Conservation (phyloP, 1,139 yeast species). For the Maudiozyma humilis region DNA sequence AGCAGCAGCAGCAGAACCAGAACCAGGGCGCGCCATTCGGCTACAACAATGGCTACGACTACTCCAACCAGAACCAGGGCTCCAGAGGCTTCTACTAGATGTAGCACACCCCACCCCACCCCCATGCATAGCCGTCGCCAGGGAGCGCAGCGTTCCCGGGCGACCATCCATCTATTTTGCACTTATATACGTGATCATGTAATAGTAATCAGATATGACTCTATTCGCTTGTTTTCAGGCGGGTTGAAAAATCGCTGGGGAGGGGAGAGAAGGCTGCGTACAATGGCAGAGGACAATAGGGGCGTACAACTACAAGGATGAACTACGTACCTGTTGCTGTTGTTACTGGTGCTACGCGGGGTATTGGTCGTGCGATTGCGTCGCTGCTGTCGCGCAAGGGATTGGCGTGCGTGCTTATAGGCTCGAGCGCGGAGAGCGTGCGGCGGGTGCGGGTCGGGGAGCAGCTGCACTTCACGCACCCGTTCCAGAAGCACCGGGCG, state of each 20-base stretch:
- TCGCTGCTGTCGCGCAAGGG: constrained; percentile 51
- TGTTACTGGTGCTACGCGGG: constrained; percentile 82
- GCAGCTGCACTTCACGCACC: constrained; percentile 8
- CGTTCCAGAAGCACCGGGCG: constrained; percentile 41
- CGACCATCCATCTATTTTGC: not conserved
- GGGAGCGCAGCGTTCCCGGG: not conserved
- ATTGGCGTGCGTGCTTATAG: constrained; percentile 50
- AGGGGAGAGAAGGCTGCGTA: too few relatives aligned
- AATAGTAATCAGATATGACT: not conserved
- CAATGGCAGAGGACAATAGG: not conserved
- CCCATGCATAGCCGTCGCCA: not conserved
- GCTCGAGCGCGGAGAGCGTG: constrained; percentile 40
- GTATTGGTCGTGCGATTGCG: constrained; percentile 70
- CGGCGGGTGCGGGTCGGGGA: constrained; percentile 8
- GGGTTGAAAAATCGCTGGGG: too few relatives aligned
- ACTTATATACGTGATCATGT: not conserved
- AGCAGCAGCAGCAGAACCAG: constrained; percentile 17
- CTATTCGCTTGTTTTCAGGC: not conserved
- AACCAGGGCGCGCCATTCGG: constrained; percentile 14
- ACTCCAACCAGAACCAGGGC: constrained; percentile 19
- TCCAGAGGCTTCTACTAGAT: constrained; percentile 29
- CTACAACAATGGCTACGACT: constrained; percentile 15
- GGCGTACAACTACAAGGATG: constrained; percentile 6
- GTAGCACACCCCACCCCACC: not conserved
- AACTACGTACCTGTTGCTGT: constrained; percentile 37